Percentiles rank a stretch among this genome's conserved stretches.
These are phyloP conservation scores for Trichaptum fuscoviolaceum DNA, from an alignment of 768 basidiomycete genomes.

Conservation along the genomic window DNA sequence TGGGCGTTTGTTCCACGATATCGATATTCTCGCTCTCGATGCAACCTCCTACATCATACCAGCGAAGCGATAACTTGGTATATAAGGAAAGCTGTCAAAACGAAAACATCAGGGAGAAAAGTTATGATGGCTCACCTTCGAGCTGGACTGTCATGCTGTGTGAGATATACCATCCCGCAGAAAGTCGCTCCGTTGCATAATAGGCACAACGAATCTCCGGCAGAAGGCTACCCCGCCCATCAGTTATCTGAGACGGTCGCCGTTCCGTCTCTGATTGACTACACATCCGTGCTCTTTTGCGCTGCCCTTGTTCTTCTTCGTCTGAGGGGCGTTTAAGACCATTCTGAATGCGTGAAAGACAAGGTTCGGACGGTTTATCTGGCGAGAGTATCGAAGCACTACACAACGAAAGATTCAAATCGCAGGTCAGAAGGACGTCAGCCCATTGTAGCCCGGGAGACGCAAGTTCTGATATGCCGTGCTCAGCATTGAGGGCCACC, in stretches of 20 bases:
- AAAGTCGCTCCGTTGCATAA: not conserved
- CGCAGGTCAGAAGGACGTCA: not conserved
- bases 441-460: no score
- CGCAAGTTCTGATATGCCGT: not conserved
- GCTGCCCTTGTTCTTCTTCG: not conserved
- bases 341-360: not conserved
- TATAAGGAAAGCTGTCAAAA: not conserved
- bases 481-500: not conserved
- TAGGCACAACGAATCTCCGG: not conserved
- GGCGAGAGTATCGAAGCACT: no score
- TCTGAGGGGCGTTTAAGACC: not conserved
- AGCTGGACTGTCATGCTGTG: not conserved
- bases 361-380: not conserved
- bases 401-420: no score
- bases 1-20: constrained; percentile 21
- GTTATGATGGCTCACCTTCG: not conserved
- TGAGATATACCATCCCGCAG: not conserved
- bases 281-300: not conserved
- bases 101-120: not conserved
- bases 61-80: constrained; percentile 15
- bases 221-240: not conserved
- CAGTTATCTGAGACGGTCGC: not conserved
- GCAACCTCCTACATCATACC: constrained; percentile 21
- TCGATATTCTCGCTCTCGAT: constrained; percentile 21
- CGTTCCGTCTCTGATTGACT: not conserved